Conservation (phyloP, 139 green algal species). For the Ettlia oleoabundans region DNA sequence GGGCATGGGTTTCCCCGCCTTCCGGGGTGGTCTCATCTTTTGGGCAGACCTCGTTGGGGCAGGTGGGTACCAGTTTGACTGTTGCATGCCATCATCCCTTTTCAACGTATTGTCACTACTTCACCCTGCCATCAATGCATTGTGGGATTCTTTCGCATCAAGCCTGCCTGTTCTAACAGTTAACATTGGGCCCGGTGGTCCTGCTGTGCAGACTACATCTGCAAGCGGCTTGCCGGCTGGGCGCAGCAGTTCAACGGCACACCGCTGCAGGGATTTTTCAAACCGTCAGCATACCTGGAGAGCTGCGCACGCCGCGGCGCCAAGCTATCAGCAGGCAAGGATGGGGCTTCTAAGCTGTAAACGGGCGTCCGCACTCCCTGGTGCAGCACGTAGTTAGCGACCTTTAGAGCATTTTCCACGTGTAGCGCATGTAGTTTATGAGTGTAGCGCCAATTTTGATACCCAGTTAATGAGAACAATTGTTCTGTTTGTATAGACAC, state of each 20-base stretch:
- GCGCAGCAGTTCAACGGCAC: constrained; percentile 42
- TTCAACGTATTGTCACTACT: no score
- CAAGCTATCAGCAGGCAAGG: constrained; percentile 34
- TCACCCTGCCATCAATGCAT: no score
- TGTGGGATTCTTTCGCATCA: neutral
- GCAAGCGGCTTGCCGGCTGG: constrained; percentile 41
- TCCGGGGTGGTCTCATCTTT: constrained; percentile 86
- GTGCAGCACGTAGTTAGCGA: no score
- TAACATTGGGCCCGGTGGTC: no score
- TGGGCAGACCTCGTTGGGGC: constrained; percentile 89
- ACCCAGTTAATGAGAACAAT: no score
- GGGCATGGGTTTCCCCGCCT: constrained; percentile 97
- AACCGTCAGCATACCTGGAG: constrained; percentile 86
- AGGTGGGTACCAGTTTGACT: constrained; percentile 41
- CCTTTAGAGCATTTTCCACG: no score
- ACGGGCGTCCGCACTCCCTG: no score
- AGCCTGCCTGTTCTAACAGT: no score
- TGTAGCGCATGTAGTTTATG: neutral
- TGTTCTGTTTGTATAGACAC: no score
- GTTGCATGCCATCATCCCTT: no score
- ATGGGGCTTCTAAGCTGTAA: neutral
- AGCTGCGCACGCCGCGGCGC: neutral
- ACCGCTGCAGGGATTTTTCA: constrained; percentile 81
- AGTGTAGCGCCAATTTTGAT: no score
- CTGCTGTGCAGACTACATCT: constrained; percentile 42